Conservation (phyloP, 2,329 filamentous ascomycete genomes). For the Diaporthe citriasiana region DNA sequence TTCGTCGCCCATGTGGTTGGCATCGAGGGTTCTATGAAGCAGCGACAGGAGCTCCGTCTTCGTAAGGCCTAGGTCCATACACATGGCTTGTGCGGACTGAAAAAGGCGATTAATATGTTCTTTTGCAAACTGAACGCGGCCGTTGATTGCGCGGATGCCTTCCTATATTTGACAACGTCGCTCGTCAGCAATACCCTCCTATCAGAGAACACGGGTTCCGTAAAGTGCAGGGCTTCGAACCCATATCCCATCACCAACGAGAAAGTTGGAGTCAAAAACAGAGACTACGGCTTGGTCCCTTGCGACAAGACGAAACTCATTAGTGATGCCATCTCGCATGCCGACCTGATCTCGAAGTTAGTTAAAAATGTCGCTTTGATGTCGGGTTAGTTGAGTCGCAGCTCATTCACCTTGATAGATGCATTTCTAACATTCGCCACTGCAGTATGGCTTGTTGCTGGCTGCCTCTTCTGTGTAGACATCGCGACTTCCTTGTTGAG, state of each 20-base stretch:
- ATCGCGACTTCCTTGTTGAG: background rate
- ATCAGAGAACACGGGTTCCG: background rate
- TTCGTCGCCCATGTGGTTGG: slow-evolving; percentile 20
- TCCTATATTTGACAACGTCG: background rate
- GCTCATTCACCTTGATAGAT: background rate
- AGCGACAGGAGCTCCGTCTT: background rate
- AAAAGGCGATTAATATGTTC: slow-evolving; percentile 1
- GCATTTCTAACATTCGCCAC: background rate
- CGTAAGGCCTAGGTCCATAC: background rate
- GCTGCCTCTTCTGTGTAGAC: background rate
- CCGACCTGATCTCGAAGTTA: background rate
- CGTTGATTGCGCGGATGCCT: slow-evolving; percentile 2
- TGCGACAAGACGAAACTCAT: background rate
- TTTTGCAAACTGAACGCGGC: slow-evolving; percentile 5
- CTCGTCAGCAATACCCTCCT: background rate
- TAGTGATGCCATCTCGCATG: slow-evolving; percentile 14
- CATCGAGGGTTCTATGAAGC: background rate
- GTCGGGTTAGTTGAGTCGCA: background rate
- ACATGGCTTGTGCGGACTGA: slow-evolving; percentile 4
- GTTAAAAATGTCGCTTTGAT: background rate
- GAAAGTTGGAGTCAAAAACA: slow-evolving; percentile 3
- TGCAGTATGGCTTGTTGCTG: slow-evolving; percentile 7
- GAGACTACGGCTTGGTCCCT: slow-evolving; percentile 1
- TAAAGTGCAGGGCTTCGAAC: background rate
- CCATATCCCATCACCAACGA: slow-evolving; percentile 18